Base-by-base conservation (phyloP, 2,329 filamentous ascomycete species). In the Escovopsis sp. region DNA sequence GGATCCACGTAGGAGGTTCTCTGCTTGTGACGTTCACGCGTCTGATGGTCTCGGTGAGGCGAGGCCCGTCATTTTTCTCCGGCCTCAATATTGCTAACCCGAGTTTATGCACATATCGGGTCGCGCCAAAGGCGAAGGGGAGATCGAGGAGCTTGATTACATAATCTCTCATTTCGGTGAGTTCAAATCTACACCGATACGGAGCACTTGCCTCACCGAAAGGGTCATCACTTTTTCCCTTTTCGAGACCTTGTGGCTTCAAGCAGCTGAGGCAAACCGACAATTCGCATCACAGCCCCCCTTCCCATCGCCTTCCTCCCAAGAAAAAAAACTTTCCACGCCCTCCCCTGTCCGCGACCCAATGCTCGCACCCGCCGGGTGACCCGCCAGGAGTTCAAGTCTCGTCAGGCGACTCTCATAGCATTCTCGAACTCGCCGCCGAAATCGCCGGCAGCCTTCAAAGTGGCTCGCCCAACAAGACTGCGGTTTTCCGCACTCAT, bases 401-500 rank as follows among this genome's bases (percentile, higher is more conserved):
- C 40, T 28, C 33, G 30, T 8, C 11, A 7, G 38, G 15, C 38
- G n/a, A 15, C 7, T 18, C 15, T 15, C 40, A 43, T 43, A 26
- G 23, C 33, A 40, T 11, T 23, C 26, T 10, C 33, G 6, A 15
- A 36, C 32, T 4, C 15, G 15, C 36, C 44, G 34, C 36, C 46
- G 23, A 33, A 10, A 19, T 26, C 3, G n/a, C 32, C 40, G 38
- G 49, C 48, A 47, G 38, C 46, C 52, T 46, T 48, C 53, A 61
- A 58, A 47, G 51, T 63, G 61, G 60, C 60, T 50, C 49, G 49
- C 47, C 44, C 57, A 45, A 61, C 60, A 51, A 58, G 62, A 51
- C 57, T 60, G 59, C 65, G 68, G 61, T 58, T 63, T 52, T 58
- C 60, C 55, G 62, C 64, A 57, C 60, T 61, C 56, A 64, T 65